Percentiles rank a stretch among this genome's conserved stretches.
Evolutionary conservation across 352 stramenopile genomes (phyloP).

Genomic region (Globisporangium lucens): DNA sequence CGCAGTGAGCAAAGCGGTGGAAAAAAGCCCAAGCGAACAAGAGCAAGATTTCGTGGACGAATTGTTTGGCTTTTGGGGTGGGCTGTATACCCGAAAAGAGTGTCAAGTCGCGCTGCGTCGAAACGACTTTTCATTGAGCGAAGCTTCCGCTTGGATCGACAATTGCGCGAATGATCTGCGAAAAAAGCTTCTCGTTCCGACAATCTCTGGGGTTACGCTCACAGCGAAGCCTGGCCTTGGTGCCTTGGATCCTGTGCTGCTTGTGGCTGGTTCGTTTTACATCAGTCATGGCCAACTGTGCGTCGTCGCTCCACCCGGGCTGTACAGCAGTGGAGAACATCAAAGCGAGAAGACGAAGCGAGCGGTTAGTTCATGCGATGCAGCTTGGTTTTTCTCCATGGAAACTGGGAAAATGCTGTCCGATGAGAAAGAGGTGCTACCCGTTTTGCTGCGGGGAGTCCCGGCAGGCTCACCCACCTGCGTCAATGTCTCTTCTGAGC

Average conservation of each 20-base stretch:
- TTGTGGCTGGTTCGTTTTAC: conserved; percentile 75
- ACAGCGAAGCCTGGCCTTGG: conserved; percentile 28
- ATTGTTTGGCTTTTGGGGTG: conserved; percentile 52
- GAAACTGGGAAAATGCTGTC: conserved; percentile 31
- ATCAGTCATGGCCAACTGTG: conserved; percentile 53
- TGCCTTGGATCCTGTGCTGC: conserved; percentile 62
- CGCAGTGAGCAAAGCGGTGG: background rate
- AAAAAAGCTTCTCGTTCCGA: conserved; percentile 40
- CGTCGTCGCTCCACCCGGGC: conserved; percentile 56
- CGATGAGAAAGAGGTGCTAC: conserved; percentile 22
- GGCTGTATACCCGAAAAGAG: conserved; percentile 55
- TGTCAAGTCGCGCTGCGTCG: conserved; percentile 56
- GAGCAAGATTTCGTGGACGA: conserved; percentile 39
- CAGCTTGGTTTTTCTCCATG: conserved; percentile 72
- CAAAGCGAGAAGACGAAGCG: conserved; percentile 42
- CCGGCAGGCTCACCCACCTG: conserved; percentile 64
- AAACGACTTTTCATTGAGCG: conserved; percentile 35
- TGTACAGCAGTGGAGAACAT: conserved; percentile 39
- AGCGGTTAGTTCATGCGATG: conserved; percentile 45
- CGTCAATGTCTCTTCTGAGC: conserved; percentile 37
- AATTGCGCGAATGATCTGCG: conserved; percentile 43
- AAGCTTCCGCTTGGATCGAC: conserved; percentile 46
- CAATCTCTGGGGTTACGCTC: conserved; percentile 28
- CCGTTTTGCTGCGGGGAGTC: conserved; percentile 51
- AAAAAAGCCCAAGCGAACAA: conserved; percentile 1